Evolutionary conservation across 1,284 basidiomycete species (phyloP).

Genomic region (Xanthoconium separans): DNA sequence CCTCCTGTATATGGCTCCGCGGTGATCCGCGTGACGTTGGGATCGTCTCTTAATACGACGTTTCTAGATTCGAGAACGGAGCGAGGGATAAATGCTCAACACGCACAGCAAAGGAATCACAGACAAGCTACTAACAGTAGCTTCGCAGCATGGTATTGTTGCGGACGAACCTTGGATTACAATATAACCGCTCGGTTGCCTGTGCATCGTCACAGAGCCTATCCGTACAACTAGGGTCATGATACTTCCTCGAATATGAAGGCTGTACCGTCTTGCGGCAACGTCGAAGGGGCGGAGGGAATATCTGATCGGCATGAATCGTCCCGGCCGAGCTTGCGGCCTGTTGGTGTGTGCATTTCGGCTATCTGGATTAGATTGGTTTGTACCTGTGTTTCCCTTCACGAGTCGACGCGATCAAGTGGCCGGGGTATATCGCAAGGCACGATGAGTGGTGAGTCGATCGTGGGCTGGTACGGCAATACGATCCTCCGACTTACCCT

Average conservation of each 20-base stretch:
- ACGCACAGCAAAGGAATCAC: neutral
- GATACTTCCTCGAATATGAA: neutral
- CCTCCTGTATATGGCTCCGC: neutral
- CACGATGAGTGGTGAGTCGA: too few relatives aligned
- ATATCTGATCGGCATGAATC: too few relatives aligned
- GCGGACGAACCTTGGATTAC: neutral
- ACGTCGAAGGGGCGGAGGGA: neutral
- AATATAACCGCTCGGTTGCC: neutral
- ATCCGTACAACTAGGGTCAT: neutral
- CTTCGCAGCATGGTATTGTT: too few relatives aligned
- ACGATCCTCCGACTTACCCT: neutral
- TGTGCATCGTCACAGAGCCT: too few relatives aligned
- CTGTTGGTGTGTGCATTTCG: neutral
- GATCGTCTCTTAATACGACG: neutral
- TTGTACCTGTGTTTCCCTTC: neutral
- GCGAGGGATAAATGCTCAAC: too few relatives aligned
- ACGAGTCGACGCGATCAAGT: neutral
- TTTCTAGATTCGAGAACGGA: neutral
- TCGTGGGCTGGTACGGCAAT: neutral
- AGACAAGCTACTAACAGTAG: too few relatives aligned
- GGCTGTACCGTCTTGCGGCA: too few relatives aligned
- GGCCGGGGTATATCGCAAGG: neutral
- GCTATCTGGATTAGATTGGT: neutral
- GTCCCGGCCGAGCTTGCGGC: neutral
- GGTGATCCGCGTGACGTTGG: constrained; percentile 6